Evolutionary conservation across 148 eudicot species (phyloP), one percentile per base, ranked within the genome.

Genomic region (Chenopodium suecicum): DNA sequence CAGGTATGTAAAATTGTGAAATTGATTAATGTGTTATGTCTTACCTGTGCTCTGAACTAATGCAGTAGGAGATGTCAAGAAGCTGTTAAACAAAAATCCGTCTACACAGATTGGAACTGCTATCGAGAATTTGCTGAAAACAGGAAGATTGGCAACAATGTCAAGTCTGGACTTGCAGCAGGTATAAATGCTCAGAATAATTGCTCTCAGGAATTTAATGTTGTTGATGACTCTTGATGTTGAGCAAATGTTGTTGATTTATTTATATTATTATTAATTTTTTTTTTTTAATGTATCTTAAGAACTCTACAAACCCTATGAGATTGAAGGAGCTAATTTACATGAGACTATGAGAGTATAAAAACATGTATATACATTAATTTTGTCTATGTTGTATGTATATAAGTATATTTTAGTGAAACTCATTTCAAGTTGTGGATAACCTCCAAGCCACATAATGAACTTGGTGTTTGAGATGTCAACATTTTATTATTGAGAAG

Each of bases 101-200:
- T 46, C 97, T 17, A 84, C 44, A 78, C 89, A 85, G 78, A 86
- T 96, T 76, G 82, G 98, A 79, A 27, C 79, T 67, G 92, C 94
- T 79, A 70, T 96, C 58, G 98, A 92, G 65, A 94, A 89, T 79
- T 79, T 94, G 90, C 81, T 96, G 86, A 96, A 96, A 87, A 94
- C 99, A 41, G 99, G 99, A 80, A 90, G 92, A 75, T 78, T 94
- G 75, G 85, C 75, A 78, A 88, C 97, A 58, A 86, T 85, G 76
- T 85, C 92, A 23, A 88, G 94, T 78, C 86, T 96, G 56, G 99
- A 96, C 83, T 85, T 96, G 68, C 97, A 87, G 81, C 98, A 96
- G 99, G 99, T 96, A 90, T 64, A 12, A 67, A 65, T 73, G 20
- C 78, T 69, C 7, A 32, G 54, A 74, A 41, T 74, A 25, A 31